phyloP scores from a whole-genome alignment of 1,284 basidiomycete species.

The Leccinum pachyderme region DNA sequence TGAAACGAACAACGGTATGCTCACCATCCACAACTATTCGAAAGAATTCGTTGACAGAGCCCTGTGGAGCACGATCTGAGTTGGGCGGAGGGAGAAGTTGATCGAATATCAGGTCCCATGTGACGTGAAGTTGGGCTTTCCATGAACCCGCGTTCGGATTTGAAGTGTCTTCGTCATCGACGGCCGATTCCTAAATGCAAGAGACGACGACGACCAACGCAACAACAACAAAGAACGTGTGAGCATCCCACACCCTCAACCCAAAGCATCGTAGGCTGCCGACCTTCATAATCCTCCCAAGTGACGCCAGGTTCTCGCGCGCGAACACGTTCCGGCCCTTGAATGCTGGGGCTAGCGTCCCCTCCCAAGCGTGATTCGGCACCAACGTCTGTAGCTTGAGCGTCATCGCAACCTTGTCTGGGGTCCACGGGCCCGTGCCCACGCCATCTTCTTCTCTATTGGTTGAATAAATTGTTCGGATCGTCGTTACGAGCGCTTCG shows the following conservation, averaged over 20 bases:
- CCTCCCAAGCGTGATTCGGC: constrained; percentile 68
- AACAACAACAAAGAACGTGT: background rate
- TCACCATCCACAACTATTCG: constrained; percentile 86
- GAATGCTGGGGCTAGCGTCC: constrained; percentile 73
- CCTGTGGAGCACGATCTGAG: constrained; percentile 41
- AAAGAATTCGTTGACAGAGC: constrained; percentile 90
- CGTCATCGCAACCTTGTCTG: constrained; percentile 85
- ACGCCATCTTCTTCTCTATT: background rate
- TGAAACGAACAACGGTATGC: constrained; percentile 18
- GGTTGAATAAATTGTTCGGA: constrained; percentile 58
- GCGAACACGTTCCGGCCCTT: constrained; percentile 70
- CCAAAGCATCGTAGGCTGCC: constrained; percentile 3
- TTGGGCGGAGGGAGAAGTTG: constrained; percentile 58
- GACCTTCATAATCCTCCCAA: constrained; percentile 85
- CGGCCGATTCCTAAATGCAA: constrained; percentile 50
- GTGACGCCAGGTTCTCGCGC: constrained; percentile 63
- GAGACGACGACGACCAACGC: background rate
- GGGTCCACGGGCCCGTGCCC: constrained; percentile 57
- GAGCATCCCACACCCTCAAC: constrained; percentile 1
- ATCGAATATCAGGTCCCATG: constrained; percentile 86
- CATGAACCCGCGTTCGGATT: constrained; percentile 61
- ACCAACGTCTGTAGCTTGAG: constrained; percentile 64
- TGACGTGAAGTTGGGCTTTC: constrained; percentile 92
- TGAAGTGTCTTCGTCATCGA: constrained; percentile 51
- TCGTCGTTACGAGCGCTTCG: constrained; percentile 56